Conservation (phyloP, 1,139 yeast genomes). For the Barnettozyma hawaiiensis region DNA sequence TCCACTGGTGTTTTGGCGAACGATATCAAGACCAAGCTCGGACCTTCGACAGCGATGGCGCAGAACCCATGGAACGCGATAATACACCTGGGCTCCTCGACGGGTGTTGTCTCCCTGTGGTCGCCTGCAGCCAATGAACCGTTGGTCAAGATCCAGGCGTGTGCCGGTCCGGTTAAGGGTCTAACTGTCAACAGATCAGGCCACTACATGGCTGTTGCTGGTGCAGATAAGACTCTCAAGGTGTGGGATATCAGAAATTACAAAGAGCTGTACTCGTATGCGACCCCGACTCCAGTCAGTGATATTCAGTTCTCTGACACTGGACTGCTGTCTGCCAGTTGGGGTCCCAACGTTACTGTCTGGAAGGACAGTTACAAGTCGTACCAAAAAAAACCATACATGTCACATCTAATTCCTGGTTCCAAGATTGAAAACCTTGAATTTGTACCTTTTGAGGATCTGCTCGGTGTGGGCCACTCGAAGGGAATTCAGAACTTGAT, state of each 20-base stretch:
- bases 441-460: conserved; percentile 95
- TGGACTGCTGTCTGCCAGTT: conserved; percentile 80
- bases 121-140: conserved; percentile 87
- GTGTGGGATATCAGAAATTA: conserved; percentile 92
- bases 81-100: conserved; percentile 87
- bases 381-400: conserved; percentile 65
- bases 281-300: conserved; percentile 80
- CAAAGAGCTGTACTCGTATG: conserved; percentile 56
- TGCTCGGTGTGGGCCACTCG: conserved; percentile 82
- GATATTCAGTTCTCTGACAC: conserved; percentile 79
- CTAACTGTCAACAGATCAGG: conserved; percentile 91
- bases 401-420: conserved; percentile 84
- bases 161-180: conserved; percentile 79
- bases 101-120: conserved; percentile 93
- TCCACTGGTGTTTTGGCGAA: conserved; percentile 85
- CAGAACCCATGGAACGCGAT: conserved; percentile 97
- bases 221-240: conserved; percentile 78
- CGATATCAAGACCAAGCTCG: conserved; percentile 80
- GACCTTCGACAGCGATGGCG: conserved; percentile 83
- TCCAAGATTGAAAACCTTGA: conserved; percentile 60
- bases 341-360: conserved; percentile 92
- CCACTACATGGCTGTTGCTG: conserved; percentile 87
- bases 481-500: conserved; percentile 74
- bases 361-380: conserved; percentile 72
- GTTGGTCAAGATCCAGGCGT: conserved; percentile 70